Evolutionary conservation across 2,329 filamentous ascomycete species (phyloP).

Genomic region (Byssoonygena ceratinophila): DNA sequence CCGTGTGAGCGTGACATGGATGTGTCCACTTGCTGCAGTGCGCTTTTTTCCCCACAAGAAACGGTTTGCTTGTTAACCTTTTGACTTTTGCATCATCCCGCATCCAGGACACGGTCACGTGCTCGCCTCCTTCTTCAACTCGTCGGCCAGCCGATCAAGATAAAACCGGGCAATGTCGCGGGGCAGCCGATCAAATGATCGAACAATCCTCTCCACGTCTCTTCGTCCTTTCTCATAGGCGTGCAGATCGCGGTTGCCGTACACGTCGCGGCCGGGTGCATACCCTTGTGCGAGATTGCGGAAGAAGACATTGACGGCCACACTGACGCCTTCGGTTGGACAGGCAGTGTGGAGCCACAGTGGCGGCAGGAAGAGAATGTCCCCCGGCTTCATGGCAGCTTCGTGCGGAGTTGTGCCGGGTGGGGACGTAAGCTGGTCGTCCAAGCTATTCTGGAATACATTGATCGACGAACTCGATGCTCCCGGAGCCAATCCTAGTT

Average conservation of each 20-base stretch:
- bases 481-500: slow-evolving; percentile 62
- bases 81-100: too few relatives aligned
- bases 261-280: slow-evolving; percentile 67
- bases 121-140: slow-evolving; percentile 41
- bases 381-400: slow-evolving; percentile 56
- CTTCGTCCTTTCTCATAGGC: slow-evolving; percentile 72
- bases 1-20: not conserved
- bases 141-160: slow-evolving; percentile 57
- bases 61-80: not conserved
- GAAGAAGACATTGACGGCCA: slow-evolving; percentile 89
- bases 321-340: slow-evolving; percentile 42
- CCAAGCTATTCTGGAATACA: slow-evolving; percentile 45
- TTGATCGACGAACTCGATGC: slow-evolving; percentile 70
- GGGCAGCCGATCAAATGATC: slow-evolving; percentile 44
- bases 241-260: slow-evolving; percentile 75
- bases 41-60: too few relatives aligned
- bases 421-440: slow-evolving; percentile 43
- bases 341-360: slow-evolving; percentile 68
- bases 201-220: slow-evolving; percentile 56
- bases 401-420: slow-evolving; percentile 57
- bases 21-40: not conserved
- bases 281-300: slow-evolving; percentile 58
- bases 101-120: slow-evolving; percentile 8
- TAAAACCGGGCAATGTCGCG: slow-evolving; percentile 63
- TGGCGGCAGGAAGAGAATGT: slow-evolving; percentile 69